phyloP scores from a whole-genome alignment of 1,284 basidiomycete genomes.

The Pseudozyma sp. region DNA sequence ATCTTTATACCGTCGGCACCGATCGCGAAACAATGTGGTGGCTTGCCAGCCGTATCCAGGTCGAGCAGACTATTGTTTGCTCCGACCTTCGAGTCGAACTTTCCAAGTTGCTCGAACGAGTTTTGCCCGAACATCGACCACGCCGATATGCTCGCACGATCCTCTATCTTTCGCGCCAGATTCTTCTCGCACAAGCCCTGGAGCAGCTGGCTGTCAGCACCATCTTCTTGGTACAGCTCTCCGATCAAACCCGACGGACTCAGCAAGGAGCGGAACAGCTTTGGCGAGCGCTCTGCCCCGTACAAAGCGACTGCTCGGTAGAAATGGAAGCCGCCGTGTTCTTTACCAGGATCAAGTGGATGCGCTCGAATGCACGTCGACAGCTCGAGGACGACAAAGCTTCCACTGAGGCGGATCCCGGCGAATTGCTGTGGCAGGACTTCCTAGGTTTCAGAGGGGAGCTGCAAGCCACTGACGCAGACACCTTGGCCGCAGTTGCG shows the following conservation, averaged over 20 bases:
- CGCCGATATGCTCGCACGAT: conserved; percentile 17
- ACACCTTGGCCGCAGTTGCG: not conserved
- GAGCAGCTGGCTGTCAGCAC: conserved; percentile 28
- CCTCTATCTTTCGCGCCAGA: conserved; percentile 31
- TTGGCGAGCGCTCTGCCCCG: too few species aligned
- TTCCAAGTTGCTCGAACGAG: conserved; percentile 15
- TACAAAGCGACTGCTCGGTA: not conserved
- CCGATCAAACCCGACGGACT: not conserved
- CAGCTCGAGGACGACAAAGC: not conserved
- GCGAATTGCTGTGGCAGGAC: conserved; percentile 36
- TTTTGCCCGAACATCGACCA: conserved; percentile 6
- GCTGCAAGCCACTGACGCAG: not conserved
- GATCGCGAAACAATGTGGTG: conserved; percentile 47
- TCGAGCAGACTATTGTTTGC: conserved; percentile 38
- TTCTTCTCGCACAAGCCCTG: conserved; percentile 28
- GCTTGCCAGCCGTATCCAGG: conserved; percentile 44
- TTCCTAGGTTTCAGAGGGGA: conserved; percentile 13
- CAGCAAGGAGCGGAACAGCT: too few species aligned
- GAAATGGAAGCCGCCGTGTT: conserved; percentile 26
- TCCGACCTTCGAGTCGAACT: conserved; percentile 38
- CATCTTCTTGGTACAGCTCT: conserved; percentile 23
- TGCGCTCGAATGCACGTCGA: conserved; percentile 4
- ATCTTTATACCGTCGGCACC: conserved; percentile 74
- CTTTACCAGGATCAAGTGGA: conserved; percentile 38
- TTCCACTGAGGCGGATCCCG: not conserved